Base-by-base conservation (phyloP, 768 basidiomycete species). In the Boletus fagicola region DNA sequence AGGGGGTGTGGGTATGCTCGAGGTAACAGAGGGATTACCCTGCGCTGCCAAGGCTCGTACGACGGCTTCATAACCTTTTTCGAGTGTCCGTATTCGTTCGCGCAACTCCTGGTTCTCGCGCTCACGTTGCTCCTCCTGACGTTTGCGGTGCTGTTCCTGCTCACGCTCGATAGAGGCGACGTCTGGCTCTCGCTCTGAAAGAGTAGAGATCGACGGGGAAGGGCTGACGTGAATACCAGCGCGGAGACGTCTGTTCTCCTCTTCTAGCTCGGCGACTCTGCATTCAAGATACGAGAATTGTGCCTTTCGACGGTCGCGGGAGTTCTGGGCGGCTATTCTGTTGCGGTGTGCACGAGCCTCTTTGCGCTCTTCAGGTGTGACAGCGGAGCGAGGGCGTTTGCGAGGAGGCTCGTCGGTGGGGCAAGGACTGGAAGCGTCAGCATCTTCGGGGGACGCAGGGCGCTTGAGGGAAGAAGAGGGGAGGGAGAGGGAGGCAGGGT, bases 261-360 rank as follows among this genome's bases (percentile, higher is more conserved):
- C 87, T 76, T 92, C 88, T 55, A 92, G 86, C 69, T 89, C 85
- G 13, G 77, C 69, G 4, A 92, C 88, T 46, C 86, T 71, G 38
- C 74, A 80, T 69, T 90, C 86, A 42, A 92, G 86, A 62, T 76
- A 78, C 1, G 76, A 54, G 68, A 88, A 92, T 61, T 95, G 92
- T 16, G 86, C 87, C 73, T 96, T 96, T 55, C 92, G 83, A 64
- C 90, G 83, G 76, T 96, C 94, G 45, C 94, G 86, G 12, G 90
- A 92, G 76, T 94, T 90, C 78, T 96, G 94, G 6, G 93, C 93
- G 2, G 94, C 94, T 71, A 95, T 92, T 50, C 93, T 83, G 74
- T 96, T 96, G 55, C 94, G 86, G 75, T 94, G 91, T 16, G 90
- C 92, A 62, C 94, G 81, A 48, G 90, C 91, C 70, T 93, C 92